phyloP scores from a whole-genome alignment of 2,329 filamentous ascomycete genomes.

The Stagonosporopsis chrysanthemi region DNA sequence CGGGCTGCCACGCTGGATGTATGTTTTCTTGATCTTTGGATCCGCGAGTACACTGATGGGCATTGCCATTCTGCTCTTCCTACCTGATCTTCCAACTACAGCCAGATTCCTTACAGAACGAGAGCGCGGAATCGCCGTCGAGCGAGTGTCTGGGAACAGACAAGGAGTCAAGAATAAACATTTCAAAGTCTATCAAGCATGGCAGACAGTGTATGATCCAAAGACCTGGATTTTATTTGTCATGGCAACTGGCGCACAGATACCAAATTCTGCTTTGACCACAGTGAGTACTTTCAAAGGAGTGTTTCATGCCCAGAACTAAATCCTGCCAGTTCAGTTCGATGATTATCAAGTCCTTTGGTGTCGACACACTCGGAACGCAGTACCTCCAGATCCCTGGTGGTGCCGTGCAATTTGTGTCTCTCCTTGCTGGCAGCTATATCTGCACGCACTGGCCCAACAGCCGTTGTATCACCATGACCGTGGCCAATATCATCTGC shows the following conservation, averaged over 20 bases:
- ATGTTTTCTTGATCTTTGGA: conserved; percentile 64
- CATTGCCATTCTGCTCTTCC: conserved; percentile 58
- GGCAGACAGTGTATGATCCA: conserved; percentile 56
- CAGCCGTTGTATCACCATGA: conserved; percentile 36
- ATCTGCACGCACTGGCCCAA: conserved; percentile 27
- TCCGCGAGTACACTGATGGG: conserved; percentile 42
- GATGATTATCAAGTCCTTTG: conserved; percentile 67
- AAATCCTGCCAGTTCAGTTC: conserved; percentile 51
- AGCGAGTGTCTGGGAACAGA: conserved; percentile 55
- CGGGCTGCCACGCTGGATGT: conserved; percentile 57
- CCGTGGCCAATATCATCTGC: conserved; percentile 44
- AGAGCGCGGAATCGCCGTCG: conserved; percentile 41
- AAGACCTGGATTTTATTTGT: conserved; percentile 48
- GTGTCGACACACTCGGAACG: conserved; percentile 90
- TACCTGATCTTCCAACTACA: conserved; percentile 57
- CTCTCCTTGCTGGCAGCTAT: conserved; percentile 46
- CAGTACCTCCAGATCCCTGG: conserved; percentile 69
- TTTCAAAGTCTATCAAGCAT: conserved; percentile 55
- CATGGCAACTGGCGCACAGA: conserved; percentile 59
- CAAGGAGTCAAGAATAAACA: conserved; percentile 60
- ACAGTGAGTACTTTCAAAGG: conserved; percentile 38
- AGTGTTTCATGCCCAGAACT: neutral
- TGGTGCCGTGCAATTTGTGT: conserved; percentile 54
- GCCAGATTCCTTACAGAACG: conserved; percentile 28
- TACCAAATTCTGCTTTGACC: conserved; percentile 65